Evolutionary conservation across 2,329 filamentous ascomycete species (phyloP).

Genomic region (Aschersonia sp.): DNA sequence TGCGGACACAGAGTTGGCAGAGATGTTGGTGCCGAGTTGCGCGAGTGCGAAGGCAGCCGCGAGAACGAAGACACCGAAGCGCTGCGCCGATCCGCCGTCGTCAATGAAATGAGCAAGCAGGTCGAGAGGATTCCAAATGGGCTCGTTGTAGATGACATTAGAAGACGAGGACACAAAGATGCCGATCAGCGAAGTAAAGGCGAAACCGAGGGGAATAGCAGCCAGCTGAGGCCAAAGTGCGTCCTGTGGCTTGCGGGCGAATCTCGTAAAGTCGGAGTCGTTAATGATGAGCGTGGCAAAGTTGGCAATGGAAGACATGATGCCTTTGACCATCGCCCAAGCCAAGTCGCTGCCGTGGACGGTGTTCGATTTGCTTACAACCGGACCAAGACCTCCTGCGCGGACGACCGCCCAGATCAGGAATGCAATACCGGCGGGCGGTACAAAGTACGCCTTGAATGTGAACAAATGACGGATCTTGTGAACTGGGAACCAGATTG

Average conservation of each 20-base stretch:
- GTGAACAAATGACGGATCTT: conserved; percentile 83
- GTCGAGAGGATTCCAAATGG: conserved; percentile 61
- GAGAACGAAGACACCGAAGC: conserved; percentile 65
- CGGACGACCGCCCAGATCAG: conserved; percentile 77
- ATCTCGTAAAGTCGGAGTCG: conserved; percentile 74
- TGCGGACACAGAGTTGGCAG: conserved; percentile 72
- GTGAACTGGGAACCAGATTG: conserved; percentile 81
- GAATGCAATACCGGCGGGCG: conserved; percentile 68
- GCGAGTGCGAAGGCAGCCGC: conserved; percentile 58
- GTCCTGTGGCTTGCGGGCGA: conserved; percentile 60
- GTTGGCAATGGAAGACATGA: conserved; percentile 84
- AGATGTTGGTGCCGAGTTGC: conserved; percentile 76
- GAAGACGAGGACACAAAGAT: conserved; percentile 66
- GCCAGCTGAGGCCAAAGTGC: conserved; percentile 70
- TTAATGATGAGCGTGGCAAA: conserved; percentile 79
- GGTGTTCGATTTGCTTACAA: conserved; percentile 53
- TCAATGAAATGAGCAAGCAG: conserved; percentile 54
- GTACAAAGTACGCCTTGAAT: conserved; percentile 74
- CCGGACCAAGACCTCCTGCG: conserved; percentile 71
- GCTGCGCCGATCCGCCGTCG: conserved; percentile 51
- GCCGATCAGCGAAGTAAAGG: conserved; percentile 71
- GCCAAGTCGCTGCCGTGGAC: conserved; percentile 53
- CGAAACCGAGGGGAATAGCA: conserved; percentile 58
- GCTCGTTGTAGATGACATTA: conserved; percentile 47
- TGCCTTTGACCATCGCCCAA: conserved; percentile 71